Base-by-base conservation (phyloP, 2,329 filamentous ascomycete species). In the Scedosporium apiospermum region DNA sequence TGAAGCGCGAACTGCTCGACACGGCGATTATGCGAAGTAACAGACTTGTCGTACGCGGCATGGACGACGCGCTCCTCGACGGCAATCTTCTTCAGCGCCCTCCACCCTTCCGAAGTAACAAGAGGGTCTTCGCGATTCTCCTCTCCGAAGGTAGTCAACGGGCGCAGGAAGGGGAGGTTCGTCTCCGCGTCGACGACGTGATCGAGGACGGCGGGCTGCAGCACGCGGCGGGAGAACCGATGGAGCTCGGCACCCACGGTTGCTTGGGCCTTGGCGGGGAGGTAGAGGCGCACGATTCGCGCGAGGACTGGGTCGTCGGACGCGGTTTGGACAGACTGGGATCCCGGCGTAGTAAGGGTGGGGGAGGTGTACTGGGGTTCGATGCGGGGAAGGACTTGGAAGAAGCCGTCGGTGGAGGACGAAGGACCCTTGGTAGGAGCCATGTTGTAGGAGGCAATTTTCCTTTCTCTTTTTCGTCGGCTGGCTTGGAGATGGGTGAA, bases 331-430 rank as follows among this genome's bases (percentile, higher is more conserved):
- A 38, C 34, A 4, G 34, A 38, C 10, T 38, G 34, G 10, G 34
- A 3, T 12, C 34, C 34, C 34, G 34, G 12, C 4, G 34, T 21
- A 62, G 18, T 27, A 42, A 18, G 14, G 65, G 49, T 16, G 7
- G 49, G 49, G 7, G 23, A 59, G 9, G 64, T 64, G 46, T 63
- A 66, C 60, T 66, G 64, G 5, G 63, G 62, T 14, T 64, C 59
- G 18, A 65, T 57, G 4, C 42, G 51, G 1, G 65, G 64, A 3
- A 63, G 34, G 10, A 26, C 18, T 51, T 66, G 65, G 58, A 66
- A 66, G 62, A 66, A 66, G 21, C 65, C 65, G 26, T 62, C 59
- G 10, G 65, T 64, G 12, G 65, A 65, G 3, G 64, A 66, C 14
- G 64, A 66, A 38, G 34, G 34, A 18, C 7, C 49, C 49, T 53